These are phyloP conservation scores for Phascolomyces articulosus DNA, from an alignment of 371 early-diverging fungal genomes.

Conservation along the genomic window DNA sequence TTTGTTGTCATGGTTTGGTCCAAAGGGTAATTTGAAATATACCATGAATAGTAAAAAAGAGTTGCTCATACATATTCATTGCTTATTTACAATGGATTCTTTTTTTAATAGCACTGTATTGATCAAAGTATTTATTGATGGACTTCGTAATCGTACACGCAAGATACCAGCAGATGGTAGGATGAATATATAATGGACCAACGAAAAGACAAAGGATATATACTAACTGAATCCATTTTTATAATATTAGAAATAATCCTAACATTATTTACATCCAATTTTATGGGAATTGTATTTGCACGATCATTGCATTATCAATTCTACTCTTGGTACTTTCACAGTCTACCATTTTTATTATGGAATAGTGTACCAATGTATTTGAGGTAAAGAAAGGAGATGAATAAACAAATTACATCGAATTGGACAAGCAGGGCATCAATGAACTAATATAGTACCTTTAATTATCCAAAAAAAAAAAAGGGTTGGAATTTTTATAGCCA, in stretches of 20 bases:
- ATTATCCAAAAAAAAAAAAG: background rate
- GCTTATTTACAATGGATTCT: background rate
- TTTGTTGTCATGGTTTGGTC: constrained; percentile 64
- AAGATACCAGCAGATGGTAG: constrained; percentile 39
- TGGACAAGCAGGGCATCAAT: too few relatives aligned
- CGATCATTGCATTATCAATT: constrained; percentile 95
- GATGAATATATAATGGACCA: too few relatives aligned
- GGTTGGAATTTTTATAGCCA: constrained; percentile 5
- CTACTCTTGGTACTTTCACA: constrained; percentile 91
- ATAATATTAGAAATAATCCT: constrained; percentile 73
- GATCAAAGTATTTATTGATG: constrained; percentile 9
- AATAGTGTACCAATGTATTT: constrained; percentile 29
- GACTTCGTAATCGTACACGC: constrained; percentile 3
- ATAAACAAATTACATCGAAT: too few relatives aligned
- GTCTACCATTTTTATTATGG: constrained; percentile 83
- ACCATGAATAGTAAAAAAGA: too few relatives aligned
- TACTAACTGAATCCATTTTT: too few relatives aligned
- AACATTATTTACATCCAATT: constrained; percentile 79
- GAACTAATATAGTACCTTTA: too few relatives aligned
- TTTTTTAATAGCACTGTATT: background rate
- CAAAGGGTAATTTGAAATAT: constrained; percentile 32
- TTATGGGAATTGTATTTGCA: constrained; percentile 88
- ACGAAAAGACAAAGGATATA: too few relatives aligned
- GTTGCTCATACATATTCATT: too few relatives aligned
- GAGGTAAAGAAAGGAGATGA: background rate